phyloP scores from a whole-genome alignment of 2,329 filamentous ascomycete species.

The Sporothrix humicola region DNA sequence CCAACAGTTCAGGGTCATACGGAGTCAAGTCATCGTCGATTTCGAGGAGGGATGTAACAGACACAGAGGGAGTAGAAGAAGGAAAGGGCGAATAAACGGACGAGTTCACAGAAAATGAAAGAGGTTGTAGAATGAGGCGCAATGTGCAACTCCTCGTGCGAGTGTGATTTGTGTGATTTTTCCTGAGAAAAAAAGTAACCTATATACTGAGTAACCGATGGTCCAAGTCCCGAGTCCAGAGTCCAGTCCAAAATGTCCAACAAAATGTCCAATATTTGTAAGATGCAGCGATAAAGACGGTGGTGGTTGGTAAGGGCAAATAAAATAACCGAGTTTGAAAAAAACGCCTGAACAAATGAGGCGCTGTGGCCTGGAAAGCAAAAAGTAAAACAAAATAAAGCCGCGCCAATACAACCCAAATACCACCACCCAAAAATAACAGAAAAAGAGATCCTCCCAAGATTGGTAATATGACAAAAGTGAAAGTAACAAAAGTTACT shows the following conservation, averaged over 20 bases:
- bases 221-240: too few relatives aligned
- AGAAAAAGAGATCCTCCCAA: conserved; percentile 6
- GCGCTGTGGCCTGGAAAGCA: not conserved
- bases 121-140: not conserved
- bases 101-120: too few relatives aligned
- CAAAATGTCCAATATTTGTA: not conserved
- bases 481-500: not conserved
- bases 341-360: not conserved
- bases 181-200: conserved; percentile 21
- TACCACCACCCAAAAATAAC: not conserved
- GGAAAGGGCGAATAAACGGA: not conserved
- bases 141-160: not conserved
- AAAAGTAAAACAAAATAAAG: not conserved
- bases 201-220: not conserved
- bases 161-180: not conserved
- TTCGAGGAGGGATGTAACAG: not conserved
- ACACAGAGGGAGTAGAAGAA: not conserved
- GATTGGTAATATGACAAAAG: not conserved
- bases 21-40: not conserved
- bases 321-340: not conserved
- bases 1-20: not conserved
- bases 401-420: not conserved
- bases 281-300: not conserved
- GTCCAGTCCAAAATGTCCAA: too few relatives aligned
- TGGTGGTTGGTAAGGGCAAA: not conserved